Percentiles rank a stretch among this genome's conserved stretches.
Evolutionary conservation across 805 yeast species (phyloP).

Genomic region (Lipomyces yamanashiensis): DNA sequence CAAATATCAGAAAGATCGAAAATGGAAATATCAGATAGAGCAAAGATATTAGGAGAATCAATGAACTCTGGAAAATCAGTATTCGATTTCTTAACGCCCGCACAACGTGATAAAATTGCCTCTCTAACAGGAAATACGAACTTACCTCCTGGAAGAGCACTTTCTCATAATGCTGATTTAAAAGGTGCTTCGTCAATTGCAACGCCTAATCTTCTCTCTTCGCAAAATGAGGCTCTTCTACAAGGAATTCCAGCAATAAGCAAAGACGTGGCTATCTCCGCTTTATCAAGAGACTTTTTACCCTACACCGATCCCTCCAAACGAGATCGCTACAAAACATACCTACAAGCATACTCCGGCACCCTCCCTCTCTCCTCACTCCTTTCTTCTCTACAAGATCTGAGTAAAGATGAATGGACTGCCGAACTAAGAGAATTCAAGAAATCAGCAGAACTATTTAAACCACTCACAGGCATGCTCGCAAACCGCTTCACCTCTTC

Average conservation of each 20-base stretch:
- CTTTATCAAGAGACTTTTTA: slow-evolving; percentile 23
- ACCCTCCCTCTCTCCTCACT: neutral
- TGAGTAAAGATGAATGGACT: slow-evolving; percentile 16
- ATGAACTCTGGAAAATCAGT: slow-evolving; percentile 35
- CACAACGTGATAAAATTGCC: slow-evolving; percentile 32
- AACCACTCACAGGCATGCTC: slow-evolving; percentile 39
- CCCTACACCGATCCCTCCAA: slow-evolving; percentile 39
- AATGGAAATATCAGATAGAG: neutral
- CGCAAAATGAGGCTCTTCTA: neutral
- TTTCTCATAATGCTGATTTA: no score
- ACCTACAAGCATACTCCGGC: slow-evolving; percentile 35
- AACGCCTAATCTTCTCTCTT: neutral
- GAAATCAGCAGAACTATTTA: slow-evolving; percentile 39
- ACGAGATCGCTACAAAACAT: slow-evolving; percentile 36
- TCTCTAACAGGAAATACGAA: slow-evolving; percentile 31
- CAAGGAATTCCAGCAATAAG: slow-evolving; percentile 14
- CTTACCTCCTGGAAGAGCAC: slow-evolving; percentile 31
- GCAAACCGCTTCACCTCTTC: slow-evolving; percentile 39
- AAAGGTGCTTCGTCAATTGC: slow-evolving; percentile 8
- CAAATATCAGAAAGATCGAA: neutral
- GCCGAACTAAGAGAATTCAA: slow-evolving; percentile 39
- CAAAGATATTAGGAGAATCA: neutral
- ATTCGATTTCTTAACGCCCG: slow-evolving; percentile 38
- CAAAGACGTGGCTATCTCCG: slow-evolving; percentile 31
- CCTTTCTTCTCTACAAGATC: no score